Evolutionary conservation across 1,284 basidiomycete genomes (phyloP).

Genomic region (Athelia sp.): DNA sequence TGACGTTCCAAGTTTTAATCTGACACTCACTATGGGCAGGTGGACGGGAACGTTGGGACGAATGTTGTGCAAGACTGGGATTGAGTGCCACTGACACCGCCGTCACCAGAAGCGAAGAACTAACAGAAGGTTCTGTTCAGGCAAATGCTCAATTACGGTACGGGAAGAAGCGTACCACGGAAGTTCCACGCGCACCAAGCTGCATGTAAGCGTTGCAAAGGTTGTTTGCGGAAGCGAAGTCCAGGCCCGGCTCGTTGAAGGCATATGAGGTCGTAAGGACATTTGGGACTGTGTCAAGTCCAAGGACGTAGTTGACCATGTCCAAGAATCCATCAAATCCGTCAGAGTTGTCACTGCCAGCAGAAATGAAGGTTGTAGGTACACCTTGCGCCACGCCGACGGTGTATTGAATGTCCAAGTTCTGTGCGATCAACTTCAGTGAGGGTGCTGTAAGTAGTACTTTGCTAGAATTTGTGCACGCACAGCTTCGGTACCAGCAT

Average conservation of each 20-base stretch:
- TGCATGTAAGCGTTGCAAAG: slow-evolving; percentile 30
- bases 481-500: slow-evolving; percentile 32
- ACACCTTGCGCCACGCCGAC: slow-evolving; percentile 24
- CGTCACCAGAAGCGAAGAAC: slow-evolving; percentile 38
- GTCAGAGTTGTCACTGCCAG: slow-evolving; percentile 13
- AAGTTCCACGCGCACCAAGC: slow-evolving; percentile 29
- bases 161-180: slow-evolving; percentile 22
- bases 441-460: slow-evolving; percentile 8
- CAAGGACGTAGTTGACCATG: slow-evolving; percentile 24
- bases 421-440: slow-evolving; percentile 9
- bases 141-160: too few species aligned
- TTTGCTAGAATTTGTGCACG: background rate
- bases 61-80: slow-evolving; percentile 36
- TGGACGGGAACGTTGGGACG: slow-evolving; percentile 42
- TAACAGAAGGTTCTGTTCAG: background rate
- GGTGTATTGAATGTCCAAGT: slow-evolving; percentile 23
- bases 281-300: slow-evolving; percentile 22
- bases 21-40: slow-evolving; percentile 23
- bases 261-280: slow-evolving; percentile 29
- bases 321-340: slow-evolving; percentile 29
- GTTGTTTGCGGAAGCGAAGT: slow-evolving; percentile 26
- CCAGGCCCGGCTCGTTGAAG: slow-evolving; percentile 25
- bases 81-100: slow-evolving; percentile 35
- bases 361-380: slow-evolving; percentile 18
- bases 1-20: slow-evolving; percentile 1